Conservation (phyloP, 352 stramenopile species). For the Phytophthora meadii region DNA sequence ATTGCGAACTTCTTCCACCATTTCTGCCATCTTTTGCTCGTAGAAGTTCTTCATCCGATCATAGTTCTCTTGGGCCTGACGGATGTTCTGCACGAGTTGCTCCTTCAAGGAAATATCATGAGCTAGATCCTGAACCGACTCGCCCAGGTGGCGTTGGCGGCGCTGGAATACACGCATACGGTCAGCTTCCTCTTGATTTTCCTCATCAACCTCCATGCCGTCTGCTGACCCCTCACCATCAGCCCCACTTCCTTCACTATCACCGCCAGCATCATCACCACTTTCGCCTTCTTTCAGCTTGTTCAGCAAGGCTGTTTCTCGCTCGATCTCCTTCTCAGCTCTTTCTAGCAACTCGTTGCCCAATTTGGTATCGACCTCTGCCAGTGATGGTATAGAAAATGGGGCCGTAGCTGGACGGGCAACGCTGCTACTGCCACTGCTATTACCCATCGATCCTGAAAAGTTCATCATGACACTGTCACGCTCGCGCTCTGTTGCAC, state of each 20-base stretch:
- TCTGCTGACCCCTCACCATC: constrained; percentile 50
- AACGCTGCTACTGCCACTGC: constrained; percentile 6
- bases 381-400: constrained; percentile 48
- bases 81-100: constrained; percentile 83
- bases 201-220: constrained; percentile 42
- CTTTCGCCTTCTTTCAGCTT: constrained; percentile 67
- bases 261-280: constrained; percentile 44
- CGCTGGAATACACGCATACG: constrained; percentile 86
- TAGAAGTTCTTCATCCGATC: constrained; percentile 86
- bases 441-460: constrained; percentile 12
- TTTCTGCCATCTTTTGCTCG: constrained; percentile 85
- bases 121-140: constrained; percentile 80
- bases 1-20: constrained; percentile 75
- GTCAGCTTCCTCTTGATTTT: constrained; percentile 74
- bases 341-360: constrained; percentile 70
- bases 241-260: constrained; percentile 49
- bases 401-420: constrained; percentile 28
- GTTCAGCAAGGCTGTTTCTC: constrained; percentile 77
- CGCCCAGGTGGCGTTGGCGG: constrained; percentile 78
- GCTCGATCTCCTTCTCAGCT: constrained; percentile 82
- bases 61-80: constrained; percentile 83
- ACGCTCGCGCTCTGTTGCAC: constrained; percentile 63
- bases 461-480: constrained; percentile 66
- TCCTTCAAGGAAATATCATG: constrained; percentile 90
- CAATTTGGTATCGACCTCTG: constrained; percentile 60